Conservation (phyloP, 495 filamentous ascomycete species). For the Hypomontagnella submonticulosa region DNA sequence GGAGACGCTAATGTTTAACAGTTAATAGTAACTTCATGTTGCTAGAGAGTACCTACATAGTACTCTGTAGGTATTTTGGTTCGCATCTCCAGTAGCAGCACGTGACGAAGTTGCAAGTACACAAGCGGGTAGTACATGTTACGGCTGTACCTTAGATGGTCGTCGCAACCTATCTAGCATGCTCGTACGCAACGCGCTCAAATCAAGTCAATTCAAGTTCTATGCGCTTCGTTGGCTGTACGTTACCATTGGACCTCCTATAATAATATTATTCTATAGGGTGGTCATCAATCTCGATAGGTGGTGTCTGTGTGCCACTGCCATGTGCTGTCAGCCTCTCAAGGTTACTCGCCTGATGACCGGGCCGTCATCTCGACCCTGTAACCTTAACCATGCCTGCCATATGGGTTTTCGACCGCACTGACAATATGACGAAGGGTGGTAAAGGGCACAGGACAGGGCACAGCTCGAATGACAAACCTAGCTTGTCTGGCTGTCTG, state of each 20-base stretch:
- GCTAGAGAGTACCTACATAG: too few species aligned
- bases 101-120: too few species aligned
- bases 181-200: not conserved
- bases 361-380: slow-evolving; percentile 29
- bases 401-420: slow-evolving; percentile 8
- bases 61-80: too few species aligned
- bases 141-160: too few species aligned
- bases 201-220: not conserved
- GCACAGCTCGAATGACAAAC: slow-evolving; percentile 16
- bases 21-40: not conserved
- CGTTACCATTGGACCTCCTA: too few species aligned
- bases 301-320: slow-evolving; percentile 32
- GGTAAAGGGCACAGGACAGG: not conserved
- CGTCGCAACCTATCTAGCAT: too few species aligned
- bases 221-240: too few species aligned
- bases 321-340: slow-evolving; percentile 44
- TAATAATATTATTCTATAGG: slow-evolving; percentile 3
- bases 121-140: too few species aligned
- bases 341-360: slow-evolving; percentile 32
- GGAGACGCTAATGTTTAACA: slow-evolving; percentile 28
- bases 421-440: slow-evolving; percentile 27
- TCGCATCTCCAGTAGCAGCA: too few species aligned
- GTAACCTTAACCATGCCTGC: slow-evolving; percentile 27
- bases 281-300: slow-evolving; percentile 36
- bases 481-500: slow-evolving; percentile 1